Evolutionary conservation across 2,329 filamentous ascomycete genomes (phyloP).

Genomic region (Aspergillus quadricinctus): DNA sequence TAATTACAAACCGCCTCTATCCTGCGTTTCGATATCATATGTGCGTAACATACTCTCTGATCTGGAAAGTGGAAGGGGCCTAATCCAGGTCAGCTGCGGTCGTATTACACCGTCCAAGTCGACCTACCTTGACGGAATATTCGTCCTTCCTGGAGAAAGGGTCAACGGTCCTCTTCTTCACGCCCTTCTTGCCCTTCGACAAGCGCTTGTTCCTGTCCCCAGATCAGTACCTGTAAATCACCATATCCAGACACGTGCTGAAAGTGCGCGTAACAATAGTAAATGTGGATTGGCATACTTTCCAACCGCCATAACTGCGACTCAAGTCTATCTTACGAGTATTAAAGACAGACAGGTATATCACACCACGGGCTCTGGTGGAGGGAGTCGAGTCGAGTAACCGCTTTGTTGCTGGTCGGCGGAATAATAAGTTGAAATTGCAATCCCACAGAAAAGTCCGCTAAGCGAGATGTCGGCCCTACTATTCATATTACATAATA

Average conservation of each 20-base stretch:
- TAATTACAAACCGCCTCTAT: slow-evolving; percentile 5
- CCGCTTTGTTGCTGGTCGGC: slow-evolving; percentile 30
- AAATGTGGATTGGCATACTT: slow-evolving; percentile 52
- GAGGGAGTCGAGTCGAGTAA: slow-evolving; percentile 34
- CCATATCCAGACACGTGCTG: background rate
- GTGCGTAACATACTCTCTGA: slow-evolving; percentile 75
- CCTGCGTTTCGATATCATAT: slow-evolving; percentile 3
- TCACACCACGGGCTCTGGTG: slow-evolving; percentile 37
- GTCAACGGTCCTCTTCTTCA: slow-evolving; percentile 99
- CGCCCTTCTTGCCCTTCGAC: slow-evolving; percentile 99
- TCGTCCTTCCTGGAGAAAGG: slow-evolving; percentile 99
- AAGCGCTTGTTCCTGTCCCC: slow-evolving; percentile 91
- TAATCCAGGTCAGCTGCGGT: slow-evolving; percentile 33
- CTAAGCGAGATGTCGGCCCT: slow-evolving; percentile 42
- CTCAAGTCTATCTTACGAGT: slow-evolving; percentile 42
- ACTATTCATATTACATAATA: slow-evolving; percentile 28
- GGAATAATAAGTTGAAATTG: slow-evolving; percentile 31
- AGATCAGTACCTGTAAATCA: slow-evolving; percentile 11
- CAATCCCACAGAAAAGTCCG: slow-evolving; percentile 45
- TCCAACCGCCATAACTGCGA: slow-evolving; percentile 78
- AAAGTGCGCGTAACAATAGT: slow-evolving; percentile 6
- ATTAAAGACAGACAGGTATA: slow-evolving; percentile 40
- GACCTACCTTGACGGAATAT: slow-evolving; percentile 79
- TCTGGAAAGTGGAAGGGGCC: slow-evolving; percentile 93
- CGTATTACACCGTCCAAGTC: background rate